Evolutionary conservation across 2,329 filamentous ascomycete species (phyloP), one percentile per base, ranked within the genome.

Genomic region (Neofusicoccum umdonicola): DNA sequence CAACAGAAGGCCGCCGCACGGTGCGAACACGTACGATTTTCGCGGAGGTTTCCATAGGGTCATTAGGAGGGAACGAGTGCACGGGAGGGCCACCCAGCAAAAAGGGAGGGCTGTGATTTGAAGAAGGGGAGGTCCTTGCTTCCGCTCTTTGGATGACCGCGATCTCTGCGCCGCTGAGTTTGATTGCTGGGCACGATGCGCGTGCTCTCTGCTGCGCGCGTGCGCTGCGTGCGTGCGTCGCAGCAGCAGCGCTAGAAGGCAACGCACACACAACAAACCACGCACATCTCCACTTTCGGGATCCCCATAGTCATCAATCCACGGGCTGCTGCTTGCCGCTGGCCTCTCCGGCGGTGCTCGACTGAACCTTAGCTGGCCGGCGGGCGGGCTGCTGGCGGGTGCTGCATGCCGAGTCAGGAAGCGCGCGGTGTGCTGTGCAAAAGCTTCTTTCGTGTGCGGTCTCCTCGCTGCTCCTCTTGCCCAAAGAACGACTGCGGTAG

Each of bases 401-500:
- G 19, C 45, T 48, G 45, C 45, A 48, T 48, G 45, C 27, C 45
- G 45, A 48, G 45, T 48, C 45, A 48, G 27, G 45, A 48, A 27
- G 45, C 22, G 27, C 7, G 27, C 27, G 27, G 27, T 31, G 27
- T 31, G 27, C 27, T 27, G 45, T 19, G 45, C 27, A 19, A 48
- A 48, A 48, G 45, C 45, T 27, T 69, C 72, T 69, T 73, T 70
- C 2, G 19, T 22, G 50, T 73, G 73, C 19, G 68, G 65, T 66
- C 68, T 70, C 34, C 37, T 70, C 69, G 44, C 72, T 66, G 41
- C 68, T 68, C 62, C 74, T 35, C 11, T 22, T 22, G 19, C 19
- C 47, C 22, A 6, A 35, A 34, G 22, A 51, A 12, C 7, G 19
- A 22, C 19, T 22, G 19, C 19, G 19, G 19, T 22, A 22, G 19